Percentiles rank a stretch among this genome's conserved stretches.
Conservation (phyloP, 495 filamentous ascomycete genomes). For the Tuber indicum region DNA sequence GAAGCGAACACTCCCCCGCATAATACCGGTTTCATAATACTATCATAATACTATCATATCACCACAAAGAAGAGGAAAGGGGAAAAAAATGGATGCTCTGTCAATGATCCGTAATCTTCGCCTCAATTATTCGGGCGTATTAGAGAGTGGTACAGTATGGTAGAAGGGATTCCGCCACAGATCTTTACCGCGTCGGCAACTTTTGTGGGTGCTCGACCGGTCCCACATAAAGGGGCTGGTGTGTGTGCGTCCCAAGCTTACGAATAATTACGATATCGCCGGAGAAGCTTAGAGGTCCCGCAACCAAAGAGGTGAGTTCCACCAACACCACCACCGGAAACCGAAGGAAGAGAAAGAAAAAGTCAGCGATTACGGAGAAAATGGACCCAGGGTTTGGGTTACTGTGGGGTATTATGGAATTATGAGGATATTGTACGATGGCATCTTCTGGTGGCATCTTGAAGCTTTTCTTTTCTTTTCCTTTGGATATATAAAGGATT, state of each 20-base stretch:
- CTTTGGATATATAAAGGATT: neutral
- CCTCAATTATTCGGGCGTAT: neutral
- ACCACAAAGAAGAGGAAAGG: neutral
- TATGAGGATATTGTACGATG: neutral
- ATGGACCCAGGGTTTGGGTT: neutral
- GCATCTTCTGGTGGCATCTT: neutral
- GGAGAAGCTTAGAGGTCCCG: neutral
- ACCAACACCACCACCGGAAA: neutral
- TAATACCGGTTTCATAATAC: too few species aligned
- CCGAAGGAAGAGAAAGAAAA: neutral
- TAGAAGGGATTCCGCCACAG: neutral
- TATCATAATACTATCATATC: too few species aligned
- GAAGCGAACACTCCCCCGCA: too few species aligned
- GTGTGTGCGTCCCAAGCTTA: neutral
- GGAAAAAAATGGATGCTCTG: neutral
- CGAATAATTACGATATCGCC: neutral
- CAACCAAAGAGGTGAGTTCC: neutral
- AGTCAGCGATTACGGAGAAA: neutral
- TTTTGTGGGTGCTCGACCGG: neutral
- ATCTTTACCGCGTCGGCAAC: neutral
- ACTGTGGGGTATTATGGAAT: neutral
- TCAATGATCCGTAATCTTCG: slow-evolving; percentile 1
- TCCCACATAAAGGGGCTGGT: neutral
- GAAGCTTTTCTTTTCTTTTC: slow-evolving; percentile 5
- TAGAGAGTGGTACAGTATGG: too few species aligned